phyloP scores from a whole-genome alignment of 2,329 filamentous ascomycete species.

The Teratosphaeria destructans region DNA sequence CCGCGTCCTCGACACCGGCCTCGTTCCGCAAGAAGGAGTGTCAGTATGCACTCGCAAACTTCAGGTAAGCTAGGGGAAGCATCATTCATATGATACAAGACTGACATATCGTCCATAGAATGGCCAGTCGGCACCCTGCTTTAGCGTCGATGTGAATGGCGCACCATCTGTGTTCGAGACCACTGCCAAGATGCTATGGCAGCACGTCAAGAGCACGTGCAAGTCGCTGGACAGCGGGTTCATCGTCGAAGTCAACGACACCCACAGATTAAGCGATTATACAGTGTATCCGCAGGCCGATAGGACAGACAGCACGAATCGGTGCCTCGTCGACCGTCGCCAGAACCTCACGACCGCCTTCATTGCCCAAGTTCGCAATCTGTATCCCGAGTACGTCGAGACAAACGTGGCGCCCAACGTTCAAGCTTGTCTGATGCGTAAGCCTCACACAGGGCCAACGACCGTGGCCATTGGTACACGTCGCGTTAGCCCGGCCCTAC shows the following conservation, averaged over 20 bases:
- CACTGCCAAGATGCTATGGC: background rate
- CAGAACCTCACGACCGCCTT: background rate
- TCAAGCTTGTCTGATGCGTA: background rate
- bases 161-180: background rate
- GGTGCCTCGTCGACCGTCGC: background rate
- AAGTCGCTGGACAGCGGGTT: background rate
- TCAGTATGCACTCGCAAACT: background rate
- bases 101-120: background rate
- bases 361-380: background rate
- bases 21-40: background rate
- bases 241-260: background rate
- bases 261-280: background rate
- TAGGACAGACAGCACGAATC: background rate
- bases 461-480: background rate
- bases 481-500: background rate
- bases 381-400: background rate
- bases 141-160: background rate
- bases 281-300: background rate
- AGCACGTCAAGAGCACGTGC: background rate
- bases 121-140: background rate
- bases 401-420: background rate
- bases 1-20: background rate
- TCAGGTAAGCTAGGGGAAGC: background rate
- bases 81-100: background rate
- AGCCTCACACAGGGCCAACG: background rate